Conservation (phyloP, 1,284 basidiomycete genomes). For the Boletellus deceptivus region DNA sequence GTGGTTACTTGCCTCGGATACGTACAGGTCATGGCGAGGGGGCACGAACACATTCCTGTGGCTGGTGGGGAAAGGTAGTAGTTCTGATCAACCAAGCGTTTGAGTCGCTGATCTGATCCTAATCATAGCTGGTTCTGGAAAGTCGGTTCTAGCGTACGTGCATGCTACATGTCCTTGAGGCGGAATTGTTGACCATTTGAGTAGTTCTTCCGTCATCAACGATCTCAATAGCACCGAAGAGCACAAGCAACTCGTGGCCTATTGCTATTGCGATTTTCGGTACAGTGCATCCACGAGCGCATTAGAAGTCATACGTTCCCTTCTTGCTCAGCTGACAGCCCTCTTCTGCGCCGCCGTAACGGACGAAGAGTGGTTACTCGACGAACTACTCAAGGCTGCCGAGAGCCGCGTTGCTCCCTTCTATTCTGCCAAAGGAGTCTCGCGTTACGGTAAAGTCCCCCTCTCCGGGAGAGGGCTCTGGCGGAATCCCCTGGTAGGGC, state of each 20-base stretch:
- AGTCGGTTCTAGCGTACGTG: constrained; percentile 12
- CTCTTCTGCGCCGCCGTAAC: background rate
- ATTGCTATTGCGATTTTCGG: constrained; percentile 22
- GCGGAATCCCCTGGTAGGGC: no score
- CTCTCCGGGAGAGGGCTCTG: no score
- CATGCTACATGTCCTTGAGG: no score
- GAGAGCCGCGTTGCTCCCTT: constrained; percentile 1
- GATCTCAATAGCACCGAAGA: background rate
- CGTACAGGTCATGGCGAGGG: constrained; percentile 11
- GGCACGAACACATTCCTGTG: constrained; percentile 6
- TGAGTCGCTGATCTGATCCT: background rate
- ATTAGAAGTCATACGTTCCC: constrained; percentile 12
- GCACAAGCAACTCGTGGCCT: constrained; percentile 1
- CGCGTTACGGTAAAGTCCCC: background rate
- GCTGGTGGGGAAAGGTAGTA: constrained; percentile 8
- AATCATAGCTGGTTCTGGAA: constrained; percentile 9
- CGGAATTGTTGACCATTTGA: background rate
- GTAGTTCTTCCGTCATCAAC: constrained; percentile 9
- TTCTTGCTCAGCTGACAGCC: constrained; percentile 6
- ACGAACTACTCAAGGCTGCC: constrained; percentile 6
- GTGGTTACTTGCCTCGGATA: constrained; percentile 8
- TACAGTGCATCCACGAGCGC: constrained; percentile 2
- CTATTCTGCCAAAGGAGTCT: constrained; percentile 4
- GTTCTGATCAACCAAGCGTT: no score
- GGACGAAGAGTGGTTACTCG: constrained; percentile 1